phyloP scores from a whole-genome alignment of 768 basidiomycete genomes.

The Leccinum aurantiacum region DNA sequence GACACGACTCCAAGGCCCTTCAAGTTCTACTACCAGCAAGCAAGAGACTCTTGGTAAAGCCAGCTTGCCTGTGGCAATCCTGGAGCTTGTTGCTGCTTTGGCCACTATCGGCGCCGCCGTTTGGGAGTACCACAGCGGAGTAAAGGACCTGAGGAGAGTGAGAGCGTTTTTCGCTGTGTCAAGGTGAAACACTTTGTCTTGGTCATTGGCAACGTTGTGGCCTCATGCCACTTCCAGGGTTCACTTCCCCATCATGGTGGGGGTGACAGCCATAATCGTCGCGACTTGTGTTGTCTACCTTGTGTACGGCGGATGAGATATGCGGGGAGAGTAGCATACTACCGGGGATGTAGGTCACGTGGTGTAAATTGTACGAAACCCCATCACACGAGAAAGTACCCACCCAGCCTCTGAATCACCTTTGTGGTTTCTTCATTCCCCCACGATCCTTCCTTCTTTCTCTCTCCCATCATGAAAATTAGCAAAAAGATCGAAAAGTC shows the following conservation, averaged over 20 bases:
- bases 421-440: constrained; percentile 10
- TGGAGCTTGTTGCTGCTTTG: constrained; percentile 55
- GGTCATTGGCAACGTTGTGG: not conserved
- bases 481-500: constrained; percentile 90
- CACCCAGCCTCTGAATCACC: constrained; percentile 13
- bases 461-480: constrained; percentile 72
- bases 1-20: constrained; percentile 52
- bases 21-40: constrained; percentile 13
- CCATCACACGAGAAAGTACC: constrained; percentile 27
- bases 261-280: constrained; percentile 48
- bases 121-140: constrained; percentile 67
- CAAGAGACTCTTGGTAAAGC: constrained; percentile 28
- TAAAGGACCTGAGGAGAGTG: constrained; percentile 53
- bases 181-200: constrained; percentile 42
- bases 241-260: constrained; percentile 52
- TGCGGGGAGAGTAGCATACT: not conserved
- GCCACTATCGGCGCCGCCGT: constrained; percentile 53
- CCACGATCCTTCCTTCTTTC: constrained; percentile 25
- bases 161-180: constrained; percentile 59
- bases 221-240: constrained; percentile 36
- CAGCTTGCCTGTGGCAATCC: constrained; percentile 48
- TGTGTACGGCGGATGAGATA: constrained; percentile 27
- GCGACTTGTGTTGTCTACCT: constrained; percentile 53
- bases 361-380: constrained; percentile 1
- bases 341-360: constrained; percentile 20